Base-by-base conservation (phyloP, 2,329 filamentous ascomycete genomes). In the Calonectria pseudoreteaudii region DNA sequence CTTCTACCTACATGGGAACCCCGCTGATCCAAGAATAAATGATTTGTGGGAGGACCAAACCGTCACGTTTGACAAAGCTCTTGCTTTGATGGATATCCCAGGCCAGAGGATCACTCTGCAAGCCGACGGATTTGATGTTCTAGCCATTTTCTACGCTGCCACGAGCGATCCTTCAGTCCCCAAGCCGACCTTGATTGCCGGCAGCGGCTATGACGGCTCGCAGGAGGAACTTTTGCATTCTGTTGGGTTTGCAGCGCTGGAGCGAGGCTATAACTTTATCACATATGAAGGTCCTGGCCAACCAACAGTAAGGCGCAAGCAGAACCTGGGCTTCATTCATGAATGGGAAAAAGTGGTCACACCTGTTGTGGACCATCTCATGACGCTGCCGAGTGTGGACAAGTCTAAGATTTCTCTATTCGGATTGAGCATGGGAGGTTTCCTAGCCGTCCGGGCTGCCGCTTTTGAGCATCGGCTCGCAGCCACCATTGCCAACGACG, bases 251-350 rank as follows among this genome's bases (percentile, higher is more conserved):
- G 74, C 82, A 0, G 84, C 82, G 0, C 74, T 86, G 5, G 81
- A 81, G 31, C 81, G 86, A 1, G 86, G 86, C 18, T 86, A 80
- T 73, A 86, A 88, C 64, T 81, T 83, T 60, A 81, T 88, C 11
- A 85, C 84, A 0, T 89, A 85, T 68, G 87, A 89, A 69, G 87
- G 87, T 0, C 87, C 87, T 0, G 87, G 87, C 0, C 87, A 88
- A 75, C 82, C 84, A 0, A 84, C 81, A 1, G 84, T 86, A 2
- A 82, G 84, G 11, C 84, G 87, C 1, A 70, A 85, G 0, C 86
- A 88, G 65, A 78, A 82, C 14, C 65, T 87, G 0, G 86, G 86
- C 2, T 88, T 88, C 77, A 87, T 87, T 67, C 78, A 81, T 0
- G 82, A 88, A 7, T 88, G 86, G 86, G 85, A 87, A 76, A 79